Evolutionary conservation across 1,284 basidiomycete genomes (phyloP).

Genomic region (Sanghuangporus sanghuang): DNA sequence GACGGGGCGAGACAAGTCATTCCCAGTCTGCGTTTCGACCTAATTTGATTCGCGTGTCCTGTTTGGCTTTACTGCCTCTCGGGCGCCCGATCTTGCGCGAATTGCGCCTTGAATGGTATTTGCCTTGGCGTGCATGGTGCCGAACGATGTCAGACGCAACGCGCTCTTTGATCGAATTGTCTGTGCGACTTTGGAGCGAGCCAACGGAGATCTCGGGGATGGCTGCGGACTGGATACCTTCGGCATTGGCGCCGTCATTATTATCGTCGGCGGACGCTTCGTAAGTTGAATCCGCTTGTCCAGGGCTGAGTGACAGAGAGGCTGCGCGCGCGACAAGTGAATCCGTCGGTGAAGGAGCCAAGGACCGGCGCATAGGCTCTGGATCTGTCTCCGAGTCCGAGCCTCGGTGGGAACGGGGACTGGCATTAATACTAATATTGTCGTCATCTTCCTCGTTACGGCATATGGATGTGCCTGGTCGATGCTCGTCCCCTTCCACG

Average conservation of each 20-base stretch:
- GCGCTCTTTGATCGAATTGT: slow-evolving; percentile 36
- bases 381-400: not conserved
- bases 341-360: slow-evolving; percentile 36
- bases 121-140: slow-evolving; percentile 57
- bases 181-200: not conserved
- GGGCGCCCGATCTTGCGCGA: slow-evolving; percentile 62
- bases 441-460: not conserved
- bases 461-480: not conserved
- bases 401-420: not conserved
- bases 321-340: slow-evolving; percentile 31
- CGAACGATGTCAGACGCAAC: slow-evolving; percentile 64
- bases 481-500: no score
- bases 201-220: not conserved
- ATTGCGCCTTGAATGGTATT: slow-evolving; percentile 69
- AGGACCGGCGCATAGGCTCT: slow-evolving; percentile 35
- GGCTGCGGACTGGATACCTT: not conserved
- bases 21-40: slow-evolving; percentile 64
- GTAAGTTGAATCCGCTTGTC: not conserved
- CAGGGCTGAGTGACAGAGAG: slow-evolving; percentile 22
- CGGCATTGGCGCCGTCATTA: not conserved
- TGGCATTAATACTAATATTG: no score
- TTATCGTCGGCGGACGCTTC: not conserved
- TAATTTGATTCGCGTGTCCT: slow-evolving; percentile 60
- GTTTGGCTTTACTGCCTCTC: slow-evolving; percentile 83
- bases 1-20: slow-evolving; percentile 23